Base-by-base conservation (phyloP, 352 stramenopile genomes). In the Detonula confervacea region DNA sequence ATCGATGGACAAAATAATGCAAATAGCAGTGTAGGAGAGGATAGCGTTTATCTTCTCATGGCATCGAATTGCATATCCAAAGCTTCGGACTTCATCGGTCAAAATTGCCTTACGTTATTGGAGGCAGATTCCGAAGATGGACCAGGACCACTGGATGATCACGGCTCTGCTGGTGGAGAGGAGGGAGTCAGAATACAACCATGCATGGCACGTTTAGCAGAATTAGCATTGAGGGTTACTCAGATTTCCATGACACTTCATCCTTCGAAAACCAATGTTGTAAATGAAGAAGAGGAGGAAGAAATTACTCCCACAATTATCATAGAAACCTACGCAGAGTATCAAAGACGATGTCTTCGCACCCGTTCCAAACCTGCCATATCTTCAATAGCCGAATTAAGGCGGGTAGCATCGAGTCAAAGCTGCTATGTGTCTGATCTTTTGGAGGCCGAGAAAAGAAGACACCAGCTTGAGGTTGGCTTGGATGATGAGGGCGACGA, bases 261-360 rank as follows among this genome's bases (percentile, higher is more conserved):
- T 18, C 22, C 57, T 14, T n/a, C 27, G 46, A 33, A 22, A 0
- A 60, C 37, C 29, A 0, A 65, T 39, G 51, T 61, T 44, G 20
- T 62, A 12, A 52, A 71, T 25, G 60, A 61, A 30, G 60, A 71
- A 1, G 42, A 54, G 62, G 39, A 66, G 55, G 27, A 29, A 71
- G 37, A 20, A 71, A 68, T 70, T 24, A 70, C 65, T 44, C 11
- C 55, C 33, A 11, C 72, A 4, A 27, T 77, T 51, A 85, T 91
- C 46, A 77, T 87, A 64, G 57, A 82, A 9, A 54, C 51, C 0
- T 93, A 93, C 60, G 37, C 71, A 11, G 33, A 74, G 25, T 91
- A 90, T 70, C 87, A 93, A 83, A 66, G 78, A 61, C 72, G 83
- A 73, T 80, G 87, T 24, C 62, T 93, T n/a, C 83, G 86, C 33